phyloP scores from a whole-genome alignment of 305 asterid genomes.

The Fraxinus sp. region DNA sequence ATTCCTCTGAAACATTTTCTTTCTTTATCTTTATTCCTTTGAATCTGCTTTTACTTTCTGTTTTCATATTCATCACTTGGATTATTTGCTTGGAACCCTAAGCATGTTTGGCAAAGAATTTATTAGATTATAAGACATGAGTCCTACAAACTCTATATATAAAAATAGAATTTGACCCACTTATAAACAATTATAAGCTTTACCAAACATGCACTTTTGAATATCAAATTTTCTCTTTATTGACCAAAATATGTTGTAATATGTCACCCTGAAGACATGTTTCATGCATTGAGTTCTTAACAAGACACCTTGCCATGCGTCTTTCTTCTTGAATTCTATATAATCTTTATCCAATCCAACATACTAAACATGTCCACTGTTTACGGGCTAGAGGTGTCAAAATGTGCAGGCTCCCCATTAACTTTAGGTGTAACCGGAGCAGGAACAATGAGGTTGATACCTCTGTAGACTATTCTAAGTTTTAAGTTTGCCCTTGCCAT shows the following conservation, averaged over 20 bases:
- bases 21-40: conserved; percentile 23
- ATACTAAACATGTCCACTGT: neutral
- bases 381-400: neutral
- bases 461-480: neutral
- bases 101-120: conserved; percentile 3
- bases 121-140: neutral
- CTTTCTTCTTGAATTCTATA: neutral
- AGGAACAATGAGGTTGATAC: neutral
- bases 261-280: conserved; percentile 22
- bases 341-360: neutral
- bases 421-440: neutral
- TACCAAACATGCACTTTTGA: neutral
- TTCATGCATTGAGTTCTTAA: neutral
- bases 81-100: conserved; percentile 42
- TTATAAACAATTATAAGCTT: neutral
- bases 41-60: conserved; percentile 18
- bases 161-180: neutral
- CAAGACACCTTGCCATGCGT: neutral
- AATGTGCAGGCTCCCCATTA: neutral
- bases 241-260: conserved; percentile 26
- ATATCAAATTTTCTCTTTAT: conserved; percentile 42
- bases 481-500: neutral
- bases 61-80: conserved; percentile 36
- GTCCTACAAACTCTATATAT: neutral
- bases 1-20: conserved; percentile 20